Evolutionary conservation across 2,329 filamentous ascomycete species (phyloP), one percentile per base, ranked within the genome.

Genomic region (Diaporthe vexans): DNA sequence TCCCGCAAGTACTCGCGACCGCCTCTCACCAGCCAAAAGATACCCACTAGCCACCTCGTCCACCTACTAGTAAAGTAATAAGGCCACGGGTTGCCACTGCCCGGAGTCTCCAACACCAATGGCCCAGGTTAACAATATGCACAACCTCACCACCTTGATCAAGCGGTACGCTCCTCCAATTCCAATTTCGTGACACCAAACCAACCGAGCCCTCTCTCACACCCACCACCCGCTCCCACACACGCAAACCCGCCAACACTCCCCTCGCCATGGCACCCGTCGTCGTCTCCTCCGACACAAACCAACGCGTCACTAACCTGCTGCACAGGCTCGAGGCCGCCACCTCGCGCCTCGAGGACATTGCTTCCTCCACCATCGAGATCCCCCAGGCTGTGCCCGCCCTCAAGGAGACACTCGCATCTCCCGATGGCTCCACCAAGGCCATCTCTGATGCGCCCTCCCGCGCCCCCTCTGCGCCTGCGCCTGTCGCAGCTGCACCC

Each of bases 91-190:
- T 63, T 74, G 51, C 72, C 35, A 56, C 74, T 56, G 72, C 56
- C 72, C 35, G 56, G 57, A 52, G n/a, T 37, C 67, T 58, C 67
- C 68, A 68, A 54, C 54, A 74, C 29, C 37, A 54, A 75, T 76
- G 72, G 74, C 73, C 51, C 75, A 74, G 63, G 72, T 74, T 76
- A 94, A 90, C 85, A 94, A 95, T 81, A 98, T 98, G 95, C 93
- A 98, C 86, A 98, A 98, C 83, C 87, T 99, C 77, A 97, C 95
- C 48, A 99, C 97, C 72, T 91, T 99, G 81, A 98, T 99, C 87
- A 99, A 99, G 90, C 92, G 97, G 97, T 98, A 90, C 80, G 91
- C 74, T 46, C 56, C 52, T 59, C 71, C 40, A 73, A 29, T 26
- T n/a, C 46, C 43, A 57, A n/a, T 21, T 19, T 15, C 63, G 10